Base-by-base conservation (phyloP, 805 yeast species). In the Blastobotrys robertii region DNA sequence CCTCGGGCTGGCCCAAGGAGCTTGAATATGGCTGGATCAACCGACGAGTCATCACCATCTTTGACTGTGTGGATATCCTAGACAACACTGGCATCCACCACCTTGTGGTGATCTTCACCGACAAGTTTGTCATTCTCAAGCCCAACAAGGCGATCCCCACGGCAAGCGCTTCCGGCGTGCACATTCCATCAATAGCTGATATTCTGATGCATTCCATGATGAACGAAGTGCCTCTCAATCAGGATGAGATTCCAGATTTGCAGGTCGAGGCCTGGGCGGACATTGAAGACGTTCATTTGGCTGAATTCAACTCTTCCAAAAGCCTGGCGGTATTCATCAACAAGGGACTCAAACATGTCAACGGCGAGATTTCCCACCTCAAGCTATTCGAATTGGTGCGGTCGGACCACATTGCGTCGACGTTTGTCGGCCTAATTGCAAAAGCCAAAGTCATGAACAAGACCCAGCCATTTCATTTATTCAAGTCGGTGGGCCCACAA, bases 21-120 rank as follows among this genome's bases (percentile, higher is more conserved):
- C 66, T 90, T 16, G 94, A 84, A 49, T 81, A 79, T 56, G 95
- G 94, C 14, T 88, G 96, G 97, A 59, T 86, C 25, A 74, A 81
- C 31, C 69, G 97, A 48, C 72, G 94, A 46, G 92, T 90, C 2
- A 87, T 90, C 8, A 82, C 90, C 0, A 79, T 88, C 2, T 70
- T 72, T 49, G 81, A 76, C 45, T 69, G 70, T 1, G 52, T 59
- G 5, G 67, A 69, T 43, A 51, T 65, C 1, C 44, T 59, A 15
- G 50, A 50, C 2, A 41, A 44, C 22, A 58, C 62, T 11, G 48
- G 58, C 33, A 30, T 38, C 14, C 56, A 68, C 38, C 81, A 79
- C 34, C 71, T 86, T 5, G 61, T 87, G 36, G 78, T 88, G 4
- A 66, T 90, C 2, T 88, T 90, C 62, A 84, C 87, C 39, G 97